Conservation (phyloP, 495 filamentous ascomycete genomes). For the Penicillium subrubescens region DNA sequence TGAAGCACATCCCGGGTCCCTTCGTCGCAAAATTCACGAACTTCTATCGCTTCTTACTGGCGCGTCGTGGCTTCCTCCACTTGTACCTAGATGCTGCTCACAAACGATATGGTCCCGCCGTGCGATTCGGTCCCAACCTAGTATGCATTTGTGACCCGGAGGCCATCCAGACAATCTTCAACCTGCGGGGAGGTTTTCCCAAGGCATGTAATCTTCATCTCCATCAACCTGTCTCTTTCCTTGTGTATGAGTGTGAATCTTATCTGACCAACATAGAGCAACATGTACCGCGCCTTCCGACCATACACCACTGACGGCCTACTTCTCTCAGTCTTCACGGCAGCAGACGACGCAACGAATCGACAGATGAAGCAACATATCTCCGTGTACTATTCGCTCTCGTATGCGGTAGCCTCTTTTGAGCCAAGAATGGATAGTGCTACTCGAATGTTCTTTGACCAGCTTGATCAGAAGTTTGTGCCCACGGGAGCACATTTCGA, state of each 20-base stretch:
- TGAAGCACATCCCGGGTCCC: slow-evolving; percentile 41
- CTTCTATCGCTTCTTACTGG: slow-evolving; percentile 13
- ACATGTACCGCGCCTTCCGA: slow-evolving; percentile 15
- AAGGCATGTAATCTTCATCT: not conserved
- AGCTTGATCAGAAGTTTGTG: slow-evolving; percentile 15
- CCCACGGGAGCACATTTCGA: slow-evolving; percentile 5
- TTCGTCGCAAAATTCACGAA: slow-evolving; percentile 38
- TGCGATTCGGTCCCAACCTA: not conserved
- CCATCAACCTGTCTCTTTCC: not conserved
- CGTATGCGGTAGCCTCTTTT: slow-evolving; percentile 23
- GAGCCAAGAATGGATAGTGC: slow-evolving; percentile 48
- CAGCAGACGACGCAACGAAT: slow-evolving; percentile 51
- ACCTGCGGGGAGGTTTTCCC: not conserved
- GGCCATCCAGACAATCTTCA: not conserved
- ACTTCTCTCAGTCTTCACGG: slow-evolving; percentile 33
- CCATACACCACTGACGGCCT: slow-evolving; percentile 8
- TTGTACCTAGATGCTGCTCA: not conserved
- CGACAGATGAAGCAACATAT: slow-evolving; percentile 26
- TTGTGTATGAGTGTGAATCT: not conserved
- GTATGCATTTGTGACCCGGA: not conserved
- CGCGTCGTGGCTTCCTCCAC: not conserved
- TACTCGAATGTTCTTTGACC: slow-evolving; percentile 44
- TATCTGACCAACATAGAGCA: slow-evolving; percentile 21
- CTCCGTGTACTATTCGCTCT: slow-evolving; percentile 10
- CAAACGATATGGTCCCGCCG: not conserved